A percentile compares a stretch with the other conserved stretches of the same genome.
phyloP scores from a whole-genome alignment of 2,329 filamentous ascomycete species.

The Simplicillium sp. region DNA sequence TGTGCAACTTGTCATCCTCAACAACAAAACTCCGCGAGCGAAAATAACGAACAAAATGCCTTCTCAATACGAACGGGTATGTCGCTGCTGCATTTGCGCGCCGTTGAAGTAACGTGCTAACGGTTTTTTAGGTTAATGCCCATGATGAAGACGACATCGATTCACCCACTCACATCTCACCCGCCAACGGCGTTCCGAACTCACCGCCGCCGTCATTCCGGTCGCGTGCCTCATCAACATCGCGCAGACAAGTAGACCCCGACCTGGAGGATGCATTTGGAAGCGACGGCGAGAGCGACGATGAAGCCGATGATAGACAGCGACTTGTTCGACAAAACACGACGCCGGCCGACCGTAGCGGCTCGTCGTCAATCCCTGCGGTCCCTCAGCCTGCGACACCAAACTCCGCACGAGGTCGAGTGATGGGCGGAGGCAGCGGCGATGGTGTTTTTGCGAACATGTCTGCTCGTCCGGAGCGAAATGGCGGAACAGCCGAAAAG shows the following conservation, averaged over 20 bases:
- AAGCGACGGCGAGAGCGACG: conserved; percentile 66
- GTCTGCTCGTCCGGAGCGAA: conserved; percentile 77
- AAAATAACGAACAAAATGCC: conserved; percentile 32
- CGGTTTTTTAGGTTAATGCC: conserved; percentile 40
- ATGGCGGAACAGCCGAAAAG: conserved; percentile 54
- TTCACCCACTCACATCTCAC: background rate
- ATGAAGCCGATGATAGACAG: conserved; percentile 68
- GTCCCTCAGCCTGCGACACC: conserved; percentile 15
- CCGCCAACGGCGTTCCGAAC: conserved; percentile 34
- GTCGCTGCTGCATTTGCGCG: conserved; percentile 11
- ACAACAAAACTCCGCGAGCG: background rate
- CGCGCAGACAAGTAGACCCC: conserved; percentile 50
- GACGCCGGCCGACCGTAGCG: conserved; percentile 10
- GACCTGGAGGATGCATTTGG: conserved; percentile 92
- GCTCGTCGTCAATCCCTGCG: conserved; percentile 9
- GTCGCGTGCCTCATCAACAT: conserved; percentile 61
- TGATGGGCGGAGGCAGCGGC: conserved; percentile 65
- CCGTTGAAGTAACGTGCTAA: conserved; percentile 8
- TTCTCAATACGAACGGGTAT: conserved; percentile 49
- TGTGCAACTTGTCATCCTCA: too few relatives aligned
- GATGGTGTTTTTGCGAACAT: conserved; percentile 97
- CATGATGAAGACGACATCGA: conserved; percentile 44
- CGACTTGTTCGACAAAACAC: conserved; percentile 67
- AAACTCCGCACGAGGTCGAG: conserved; percentile 12
- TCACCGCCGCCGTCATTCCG: conserved; percentile 78